Evolutionary conservation across 1,139 yeast genomes (phyloP).

Genomic region (Pichia sp.): DNA sequence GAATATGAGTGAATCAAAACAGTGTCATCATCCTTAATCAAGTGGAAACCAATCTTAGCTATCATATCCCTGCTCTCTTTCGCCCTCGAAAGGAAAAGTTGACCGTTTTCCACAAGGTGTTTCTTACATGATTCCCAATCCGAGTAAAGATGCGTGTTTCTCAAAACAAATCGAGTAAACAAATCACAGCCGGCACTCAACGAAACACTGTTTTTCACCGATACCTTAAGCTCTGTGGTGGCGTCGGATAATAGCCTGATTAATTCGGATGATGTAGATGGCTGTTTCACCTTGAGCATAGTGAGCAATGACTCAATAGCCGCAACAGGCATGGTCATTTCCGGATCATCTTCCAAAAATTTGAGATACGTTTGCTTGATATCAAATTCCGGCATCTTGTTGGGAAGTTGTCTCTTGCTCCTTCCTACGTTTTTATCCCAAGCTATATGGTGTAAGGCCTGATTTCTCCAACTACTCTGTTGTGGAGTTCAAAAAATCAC

Average conservation of each 20-base stretch:
- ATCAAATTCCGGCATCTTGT: constrained; percentile 48
- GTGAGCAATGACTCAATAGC: constrained; percentile 94
- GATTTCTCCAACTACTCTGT: no score
- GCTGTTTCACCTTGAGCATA: constrained; percentile 73
- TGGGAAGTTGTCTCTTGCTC: no score
- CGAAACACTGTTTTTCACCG: constrained; percentile 87
- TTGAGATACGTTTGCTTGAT: constrained; percentile 74
- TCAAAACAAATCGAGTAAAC: constrained; percentile 85
- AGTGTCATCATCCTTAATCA: constrained; percentile 88
- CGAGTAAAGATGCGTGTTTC: constrained; percentile 82
- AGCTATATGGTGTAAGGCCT: no score
- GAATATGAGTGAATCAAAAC: constrained; percentile 89
- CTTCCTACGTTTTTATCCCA: no score
- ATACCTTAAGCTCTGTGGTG: constrained; percentile 63
- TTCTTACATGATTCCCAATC: constrained; percentile 96
- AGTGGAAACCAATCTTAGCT: constrained; percentile 83
- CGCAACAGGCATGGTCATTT: constrained; percentile 98
- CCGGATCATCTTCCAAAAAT: constrained; percentile 81
- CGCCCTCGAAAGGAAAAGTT: constrained; percentile 85
- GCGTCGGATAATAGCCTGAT: constrained; percentile 77
- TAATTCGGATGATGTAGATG: constrained; percentile 89
- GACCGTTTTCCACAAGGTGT: constrained; percentile 90
- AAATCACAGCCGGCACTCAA: constrained; percentile 96
- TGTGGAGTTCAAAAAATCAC: neutral
- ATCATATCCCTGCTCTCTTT: constrained; percentile 83